Evolutionary conservation across 371 early-diverging fungal species (phyloP), one percentile per base, ranked within the genome.

Genomic region (Cokeromyces recurvatus): DNA sequence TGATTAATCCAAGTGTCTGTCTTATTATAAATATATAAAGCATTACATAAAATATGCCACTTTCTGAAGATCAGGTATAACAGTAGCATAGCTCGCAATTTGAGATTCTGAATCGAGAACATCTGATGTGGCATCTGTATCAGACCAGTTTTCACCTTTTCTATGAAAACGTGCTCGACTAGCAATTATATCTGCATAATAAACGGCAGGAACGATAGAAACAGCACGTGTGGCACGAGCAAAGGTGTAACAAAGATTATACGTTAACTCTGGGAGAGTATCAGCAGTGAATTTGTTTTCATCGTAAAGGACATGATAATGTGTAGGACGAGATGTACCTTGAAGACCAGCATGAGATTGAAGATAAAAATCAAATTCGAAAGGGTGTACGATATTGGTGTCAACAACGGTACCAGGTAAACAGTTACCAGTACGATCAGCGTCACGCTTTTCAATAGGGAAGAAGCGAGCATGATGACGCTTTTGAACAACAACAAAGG

Each of bases 391-490:
- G 38, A 95, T 79, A 2, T 71, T 70, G n/a, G 82, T 78, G 43
- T 98, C 98, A 3, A 97, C 68, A 7, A 95, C 84, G 0, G 93
- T 93, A 4, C 98, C 99, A 12, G 98, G 90, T 3, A 73, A 51
- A 32, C 64, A 59, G 47, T 60, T 64, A 20, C 46, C 60, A 24
- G 42, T 64, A 32, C 62, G 52, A 32, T 63, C 64, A 45, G 64
- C 55, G 32, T 60, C 64, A 25, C 76, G 68, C 20, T 64, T 65
- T 8, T 77, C 67, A n/a, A 82, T 74, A 1, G 91, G 86, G 78
- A 91, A 90, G 71, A 98, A 95, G 4, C 94, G 74, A 16, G 92
- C 85, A 55, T 94, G 92, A 62, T 98, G 99, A 14, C 97, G 84
- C 64, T 98, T 97, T 59, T 96, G 94, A 4, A 91, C 94, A 0